Evolutionary conservation across 176 grass and related monocot genomes (phyloP).

Genomic region (Chrysopogon serrulatus): DNA sequence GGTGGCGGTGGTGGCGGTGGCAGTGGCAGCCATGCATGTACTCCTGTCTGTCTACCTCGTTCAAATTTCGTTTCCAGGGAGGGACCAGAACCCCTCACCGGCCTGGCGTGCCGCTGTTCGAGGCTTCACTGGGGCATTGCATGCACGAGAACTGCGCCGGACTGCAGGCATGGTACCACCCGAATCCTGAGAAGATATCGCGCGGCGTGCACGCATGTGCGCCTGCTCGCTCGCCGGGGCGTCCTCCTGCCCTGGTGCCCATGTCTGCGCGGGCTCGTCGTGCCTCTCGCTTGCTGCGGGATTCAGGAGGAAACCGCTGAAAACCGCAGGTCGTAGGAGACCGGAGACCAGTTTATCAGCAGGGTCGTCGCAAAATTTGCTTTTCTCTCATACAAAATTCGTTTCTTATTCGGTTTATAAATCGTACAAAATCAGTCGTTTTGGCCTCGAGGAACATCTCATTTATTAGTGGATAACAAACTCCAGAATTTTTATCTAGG

Average conservation of each 20-base stretch:
- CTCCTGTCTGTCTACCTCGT: slow-evolving; percentile 23
- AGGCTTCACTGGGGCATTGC: background rate
- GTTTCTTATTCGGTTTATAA: too few relatives aligned
- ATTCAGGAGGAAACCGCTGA: background rate
- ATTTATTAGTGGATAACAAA: too few relatives aligned
- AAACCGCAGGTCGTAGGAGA: background rate
- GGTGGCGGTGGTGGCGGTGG: background rate
- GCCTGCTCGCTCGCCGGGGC: background rate
- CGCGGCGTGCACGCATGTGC: slow-evolving; percentile 9
- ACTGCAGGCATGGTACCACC: background rate
- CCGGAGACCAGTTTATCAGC: too few relatives aligned
- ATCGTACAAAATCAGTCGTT: too few relatives aligned
- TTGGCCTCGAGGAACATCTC: too few relatives aligned
- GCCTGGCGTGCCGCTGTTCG: background rate
- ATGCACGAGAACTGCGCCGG: background rate
- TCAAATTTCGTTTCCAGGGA: background rate
- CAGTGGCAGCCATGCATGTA: too few relatives aligned
- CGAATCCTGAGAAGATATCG: background rate
- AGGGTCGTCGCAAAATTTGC: too few relatives aligned
- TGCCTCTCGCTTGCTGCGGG: background rate
- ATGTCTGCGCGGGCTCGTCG: background rate
- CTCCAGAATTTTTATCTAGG: too few relatives aligned
- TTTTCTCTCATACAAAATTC: too few relatives aligned
- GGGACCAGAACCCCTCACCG: background rate
- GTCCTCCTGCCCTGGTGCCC: background rate